Percentiles rank a stretch among this genome's conserved stretches.
Conservation (phyloP, 352 stramenopile species). For the Globisporangium paddicum region DNA sequence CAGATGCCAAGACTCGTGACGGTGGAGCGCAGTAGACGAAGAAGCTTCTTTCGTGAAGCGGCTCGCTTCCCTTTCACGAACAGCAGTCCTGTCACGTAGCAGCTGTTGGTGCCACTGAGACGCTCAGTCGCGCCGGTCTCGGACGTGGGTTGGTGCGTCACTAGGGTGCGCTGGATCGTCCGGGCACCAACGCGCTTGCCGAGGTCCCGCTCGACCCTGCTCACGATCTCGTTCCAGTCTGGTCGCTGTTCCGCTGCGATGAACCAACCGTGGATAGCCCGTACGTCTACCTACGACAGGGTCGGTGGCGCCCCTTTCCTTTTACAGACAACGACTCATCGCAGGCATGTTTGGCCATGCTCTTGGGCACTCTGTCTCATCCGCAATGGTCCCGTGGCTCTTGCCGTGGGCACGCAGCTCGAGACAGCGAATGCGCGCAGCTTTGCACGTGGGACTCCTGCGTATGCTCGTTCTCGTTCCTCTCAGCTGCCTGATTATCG, state of each 20-base stretch:
- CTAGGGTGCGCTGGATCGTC: neutral
- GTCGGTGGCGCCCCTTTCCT: neutral
- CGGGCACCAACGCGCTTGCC: neutral
- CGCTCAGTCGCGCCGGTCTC: neutral
- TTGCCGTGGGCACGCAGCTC: neutral
- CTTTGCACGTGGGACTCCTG: neutral
- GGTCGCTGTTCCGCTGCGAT: neutral
- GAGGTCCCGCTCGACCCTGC: neutral
- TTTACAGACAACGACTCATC: neutral
- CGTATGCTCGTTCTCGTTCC: too few species aligned
- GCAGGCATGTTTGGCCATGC: neutral
- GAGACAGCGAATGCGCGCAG: neutral
- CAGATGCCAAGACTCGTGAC: neutral
- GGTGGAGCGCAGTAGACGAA: neutral
- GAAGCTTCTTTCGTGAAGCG: neutral
- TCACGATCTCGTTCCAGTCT: neutral
- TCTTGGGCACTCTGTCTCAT: neutral
- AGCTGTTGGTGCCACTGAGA: neutral
- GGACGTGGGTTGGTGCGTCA: neutral
- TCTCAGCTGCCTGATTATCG: too few species aligned
- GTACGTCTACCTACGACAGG: neutral
- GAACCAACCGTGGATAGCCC: neutral
- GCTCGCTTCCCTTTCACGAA: neutral
- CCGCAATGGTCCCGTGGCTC: neutral
- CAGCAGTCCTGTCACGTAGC: neutral